Evolutionary conservation across 768 basidiomycete species (phyloP), one percentile per base, ranked within the genome.

Genomic region (Leccinellum luteum): DNA sequence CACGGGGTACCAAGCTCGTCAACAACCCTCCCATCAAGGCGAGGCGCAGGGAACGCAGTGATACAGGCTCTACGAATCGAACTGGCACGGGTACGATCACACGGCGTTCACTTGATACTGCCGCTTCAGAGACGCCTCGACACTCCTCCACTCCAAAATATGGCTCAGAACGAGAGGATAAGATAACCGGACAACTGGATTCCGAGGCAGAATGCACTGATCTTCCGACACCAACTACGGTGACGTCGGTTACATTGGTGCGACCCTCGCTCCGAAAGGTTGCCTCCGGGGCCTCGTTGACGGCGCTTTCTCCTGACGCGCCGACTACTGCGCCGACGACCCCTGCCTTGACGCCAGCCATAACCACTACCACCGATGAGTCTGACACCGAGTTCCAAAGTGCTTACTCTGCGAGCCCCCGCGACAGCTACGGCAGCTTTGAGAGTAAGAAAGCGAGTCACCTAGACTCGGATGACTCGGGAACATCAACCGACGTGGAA

Each of bases 371-470:
- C 31, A 83, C 87, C 8, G 89, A 90, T 57, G 89, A 90, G 63
- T 90, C 89, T 21, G 89, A 91, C 64, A 87, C 87, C 27, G 91
- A 93, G 65, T 93, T 92, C 70, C 90, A 92, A 73, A 92, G 90
- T 61, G 91, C 91, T 32, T 91, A 89, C 71, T 91, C 89, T 5
- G 74, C 82, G 3, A 90, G 88, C 65, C 88, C 89, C 13, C 82
- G 87, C 1, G 81, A 75, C 47, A 89, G 87, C 66, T 85, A 83
- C 61, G 81, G 78, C 43, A 82, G 81, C 65, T 78, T 72, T 52
- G 71, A 74, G 31, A 63, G 61, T 55, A 72, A 63, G 48, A 67
- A 64, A 50, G 65, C 49, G 21, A 44, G 43, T 25, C 62, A 64
- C 47, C 64, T 57, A 19, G 64, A 67, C 54, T 71, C 74, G 17